Evolutionary conservation across 352 stramenopile species (phyloP).

Genomic region (Globisporangium abappressorium): DNA sequence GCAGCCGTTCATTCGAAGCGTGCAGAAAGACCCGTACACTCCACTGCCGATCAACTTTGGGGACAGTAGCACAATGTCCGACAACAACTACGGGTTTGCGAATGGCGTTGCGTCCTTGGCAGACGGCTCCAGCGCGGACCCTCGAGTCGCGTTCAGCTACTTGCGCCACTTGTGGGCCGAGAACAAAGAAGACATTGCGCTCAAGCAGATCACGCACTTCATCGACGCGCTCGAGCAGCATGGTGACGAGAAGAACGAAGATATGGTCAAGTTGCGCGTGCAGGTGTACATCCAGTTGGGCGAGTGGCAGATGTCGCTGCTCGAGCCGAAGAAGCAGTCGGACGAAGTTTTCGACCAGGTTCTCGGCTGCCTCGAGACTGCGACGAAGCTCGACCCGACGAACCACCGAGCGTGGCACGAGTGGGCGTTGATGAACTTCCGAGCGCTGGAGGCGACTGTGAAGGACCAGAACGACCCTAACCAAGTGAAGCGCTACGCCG

Average conservation of each 20-base stretch:
- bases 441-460: slow-evolving; percentile 57
- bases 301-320: slow-evolving; percentile 81
- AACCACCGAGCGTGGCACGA: slow-evolving; percentile 98
- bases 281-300: slow-evolving; percentile 85
- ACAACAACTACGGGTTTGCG: slow-evolving; percentile 29
- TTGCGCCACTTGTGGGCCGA: slow-evolving; percentile 81
- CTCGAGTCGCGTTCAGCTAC: slow-evolving; percentile 79
- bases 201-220: slow-evolving; percentile 84
- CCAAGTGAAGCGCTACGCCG: slow-evolving; percentile 69
- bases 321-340: slow-evolving; percentile 67
- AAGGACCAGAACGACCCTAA: slow-evolving; percentile 55
- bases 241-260: slow-evolving; percentile 58
- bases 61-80: slow-evolving; percentile 35
- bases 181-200: slow-evolving; percentile 74
- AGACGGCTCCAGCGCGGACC: slow-evolving; percentile 69
- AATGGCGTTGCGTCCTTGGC: slow-evolving; percentile 53
- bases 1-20: slow-evolving; percentile 73
- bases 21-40: slow-evolving; percentile 62
- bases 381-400: slow-evolving; percentile 80
- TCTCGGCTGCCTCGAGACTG: slow-evolving; percentile 75
- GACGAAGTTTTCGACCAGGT: slow-evolving; percentile 78
- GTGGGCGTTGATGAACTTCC: slow-evolving; percentile 98
- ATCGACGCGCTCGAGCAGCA: slow-evolving; percentile 78
- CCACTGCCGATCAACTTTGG: slow-evolving; percentile 73
- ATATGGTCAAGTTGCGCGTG: slow-evolving; percentile 73